Evolutionary conservation across 805 yeast species (phyloP).

Genomic region (Kluyveromyces siamensis): DNA sequence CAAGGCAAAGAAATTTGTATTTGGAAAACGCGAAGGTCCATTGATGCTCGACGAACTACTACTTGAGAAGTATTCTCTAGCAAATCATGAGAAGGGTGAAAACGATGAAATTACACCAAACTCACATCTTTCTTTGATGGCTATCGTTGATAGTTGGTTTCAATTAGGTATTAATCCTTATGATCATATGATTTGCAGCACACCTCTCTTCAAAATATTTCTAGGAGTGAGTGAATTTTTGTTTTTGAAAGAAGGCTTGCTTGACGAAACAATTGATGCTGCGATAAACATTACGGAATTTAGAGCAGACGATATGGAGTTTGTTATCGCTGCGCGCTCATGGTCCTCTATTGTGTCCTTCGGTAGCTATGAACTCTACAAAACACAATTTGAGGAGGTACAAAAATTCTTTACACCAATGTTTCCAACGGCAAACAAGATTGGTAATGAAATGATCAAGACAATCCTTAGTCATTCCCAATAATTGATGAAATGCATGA

Average conservation of each 20-base stretch:
- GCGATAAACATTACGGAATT: slow-evolving; percentile 59
- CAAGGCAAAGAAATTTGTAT: slow-evolving; percentile 67
- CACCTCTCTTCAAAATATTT: slow-evolving; percentile 87
- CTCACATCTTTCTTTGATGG: slow-evolving; percentile 80
- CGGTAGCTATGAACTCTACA: slow-evolving; percentile 68
- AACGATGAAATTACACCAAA: slow-evolving; percentile 48
- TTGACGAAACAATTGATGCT: slow-evolving; percentile 73
- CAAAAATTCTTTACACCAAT: slow-evolving; percentile 79
- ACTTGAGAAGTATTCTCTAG: slow-evolving; percentile 69
- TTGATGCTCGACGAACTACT: slow-evolving; percentile 66
- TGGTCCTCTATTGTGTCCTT: slow-evolving; percentile 79
- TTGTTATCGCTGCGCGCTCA: slow-evolving; percentile 76
- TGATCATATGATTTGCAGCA: slow-evolving; percentile 93
- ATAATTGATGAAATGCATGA: too few species aligned
- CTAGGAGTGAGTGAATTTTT: slow-evolving; percentile 90
- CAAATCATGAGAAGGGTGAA: slow-evolving; percentile 55
- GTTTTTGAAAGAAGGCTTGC: slow-evolving; percentile 71
- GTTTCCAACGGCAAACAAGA: slow-evolving; percentile 77
- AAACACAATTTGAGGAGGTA: slow-evolving; percentile 62
- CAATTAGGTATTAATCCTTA: slow-evolving; percentile 81
- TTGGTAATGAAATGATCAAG: slow-evolving; percentile 92
- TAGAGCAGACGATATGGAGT: slow-evolving; percentile 85
- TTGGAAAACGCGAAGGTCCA: slow-evolving; percentile 53
- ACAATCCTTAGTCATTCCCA: slow-evolving; percentile 44
- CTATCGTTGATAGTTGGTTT: slow-evolving; percentile 92